These are phyloP conservation scores for Corylus avellana DNA, from an alignment of 306 rosid species.

Conservation along the genomic window DNA sequence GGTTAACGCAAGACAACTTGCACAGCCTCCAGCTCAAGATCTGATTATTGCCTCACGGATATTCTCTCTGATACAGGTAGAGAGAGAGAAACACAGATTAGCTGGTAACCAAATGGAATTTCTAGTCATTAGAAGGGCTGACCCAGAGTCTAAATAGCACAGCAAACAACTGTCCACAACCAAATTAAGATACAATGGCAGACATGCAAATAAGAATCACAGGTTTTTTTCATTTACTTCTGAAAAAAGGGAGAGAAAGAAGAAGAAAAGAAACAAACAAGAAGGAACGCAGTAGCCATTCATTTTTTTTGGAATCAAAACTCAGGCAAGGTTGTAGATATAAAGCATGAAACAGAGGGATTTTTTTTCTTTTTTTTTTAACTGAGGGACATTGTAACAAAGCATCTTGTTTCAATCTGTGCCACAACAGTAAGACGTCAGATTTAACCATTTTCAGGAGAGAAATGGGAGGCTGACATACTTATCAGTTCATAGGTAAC, in stretches of 20 bases:
- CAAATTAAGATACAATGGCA: neutral
- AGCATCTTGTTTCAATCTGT: neutral
- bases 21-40: constrained; percentile 23
- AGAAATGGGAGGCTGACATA: constrained; percentile 36
- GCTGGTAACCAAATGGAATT: constrained; percentile 21
- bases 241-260: neutral
- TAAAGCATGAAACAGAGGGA: neutral
- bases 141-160: neutral
- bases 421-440: neutral
- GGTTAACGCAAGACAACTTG: neutral
- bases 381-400: too few species aligned
- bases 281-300: neutral
- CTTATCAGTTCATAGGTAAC: constrained; percentile 89
- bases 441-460: constrained; percentile 12
- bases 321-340: neutral
- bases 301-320: neutral
- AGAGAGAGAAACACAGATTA: constrained; percentile 15
- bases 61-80: constrained; percentile 62
- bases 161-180: neutral
- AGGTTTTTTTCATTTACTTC: neutral
- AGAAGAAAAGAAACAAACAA: neutral
- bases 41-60: constrained; percentile 48
- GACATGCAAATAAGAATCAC: neutral
- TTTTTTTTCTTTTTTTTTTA: too few species aligned
- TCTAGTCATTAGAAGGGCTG: neutral